These are phyloP conservation scores for Boletales sp. DNA, from an alignment of 768 basidiomycete genomes.

Conservation along the genomic window DNA sequence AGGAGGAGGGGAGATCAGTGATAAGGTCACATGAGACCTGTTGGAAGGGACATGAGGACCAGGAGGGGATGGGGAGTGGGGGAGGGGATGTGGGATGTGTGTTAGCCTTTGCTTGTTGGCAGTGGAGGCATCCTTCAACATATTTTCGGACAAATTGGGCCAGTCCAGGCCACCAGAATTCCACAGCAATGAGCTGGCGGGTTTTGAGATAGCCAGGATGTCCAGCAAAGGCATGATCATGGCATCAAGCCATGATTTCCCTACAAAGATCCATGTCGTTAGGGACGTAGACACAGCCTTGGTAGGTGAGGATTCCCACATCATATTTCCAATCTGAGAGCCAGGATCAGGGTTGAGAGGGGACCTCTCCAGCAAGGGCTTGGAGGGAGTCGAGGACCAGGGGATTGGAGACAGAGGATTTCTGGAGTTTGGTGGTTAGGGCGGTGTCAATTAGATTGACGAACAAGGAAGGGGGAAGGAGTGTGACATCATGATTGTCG, in stretches of 20 bases:
- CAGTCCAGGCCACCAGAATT: slow-evolving; percentile 5
- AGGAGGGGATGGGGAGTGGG: background rate
- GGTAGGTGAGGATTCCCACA: background rate
- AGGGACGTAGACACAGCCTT: background rate
- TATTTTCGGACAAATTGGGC: too few relatives aligned
- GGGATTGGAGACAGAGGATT: background rate
- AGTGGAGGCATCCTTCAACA: background rate
- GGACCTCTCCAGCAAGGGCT: background rate
- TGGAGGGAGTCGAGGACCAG: background rate
- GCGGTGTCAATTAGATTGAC: background rate
- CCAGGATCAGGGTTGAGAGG: background rate
- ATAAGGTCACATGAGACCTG: slow-evolving; percentile 22
- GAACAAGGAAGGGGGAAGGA: background rate
- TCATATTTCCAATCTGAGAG: background rate
- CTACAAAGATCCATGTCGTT: background rate
- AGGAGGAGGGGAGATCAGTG: too few relatives aligned
- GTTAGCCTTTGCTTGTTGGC: slow-evolving; percentile 5
- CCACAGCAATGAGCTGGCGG: background rate
- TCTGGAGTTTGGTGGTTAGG: background rate
- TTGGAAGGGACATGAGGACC: slow-evolving; percentile 11
- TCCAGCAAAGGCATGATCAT: background rate
- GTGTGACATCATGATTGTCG: background rate
- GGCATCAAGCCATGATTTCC: background rate
- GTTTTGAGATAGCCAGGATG: background rate
- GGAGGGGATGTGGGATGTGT: background rate